Evolutionary conservation across 2,329 filamentous ascomycete genomes (phyloP).

Genomic region (Elsinoe batatas): DNA sequence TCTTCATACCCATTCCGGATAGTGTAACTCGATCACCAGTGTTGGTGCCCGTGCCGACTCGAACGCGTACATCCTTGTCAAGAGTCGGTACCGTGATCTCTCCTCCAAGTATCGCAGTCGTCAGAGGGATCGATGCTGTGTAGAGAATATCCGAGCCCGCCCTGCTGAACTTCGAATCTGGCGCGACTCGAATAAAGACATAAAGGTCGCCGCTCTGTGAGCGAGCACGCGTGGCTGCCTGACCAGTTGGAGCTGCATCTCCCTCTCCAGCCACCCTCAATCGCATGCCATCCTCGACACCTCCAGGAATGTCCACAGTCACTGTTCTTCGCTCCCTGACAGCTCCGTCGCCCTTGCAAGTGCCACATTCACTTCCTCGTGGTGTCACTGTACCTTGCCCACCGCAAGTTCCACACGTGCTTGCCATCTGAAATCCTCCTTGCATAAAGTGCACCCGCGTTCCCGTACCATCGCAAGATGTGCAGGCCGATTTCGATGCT

Average conservation of each 20-base stretch:
- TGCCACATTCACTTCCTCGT: constrained; percentile 67
- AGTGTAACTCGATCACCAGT: constrained; percentile 89
- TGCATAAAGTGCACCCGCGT: constrained; percentile 80
- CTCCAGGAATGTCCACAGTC: constrained; percentile 82
- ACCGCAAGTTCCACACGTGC: constrained; percentile 71
- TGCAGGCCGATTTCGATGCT: constrained; percentile 61
- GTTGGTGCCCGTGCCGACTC: constrained; percentile 80
- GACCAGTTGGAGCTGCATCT: constrained; percentile 71
- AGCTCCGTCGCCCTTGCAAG: constrained; percentile 75
- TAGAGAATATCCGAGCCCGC: constrained; percentile 84
- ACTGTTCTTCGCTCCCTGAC: constrained; percentile 74
- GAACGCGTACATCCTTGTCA: constrained; percentile 81
- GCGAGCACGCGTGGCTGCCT: constrained; percentile 51
- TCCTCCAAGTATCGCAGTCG: constrained; percentile 84
- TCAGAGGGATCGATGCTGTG: constrained; percentile 82
- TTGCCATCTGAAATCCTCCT: constrained; percentile 92
- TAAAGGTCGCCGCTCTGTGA: constrained; percentile 80
- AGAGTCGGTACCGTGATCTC: constrained; percentile 84
- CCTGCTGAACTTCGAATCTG: constrained; percentile 81
- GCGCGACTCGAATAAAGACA: constrained; percentile 79
- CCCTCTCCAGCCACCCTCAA: constrained; percentile 77
- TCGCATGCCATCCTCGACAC: constrained; percentile 94
- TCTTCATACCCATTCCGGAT: constrained; percentile 87
- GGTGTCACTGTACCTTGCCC: constrained; percentile 70
- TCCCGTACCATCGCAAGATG: constrained; percentile 75